Evolutionary conservation across 1,139 yeast species (phyloP), one percentile per base, ranked within the genome.

Genomic region (Yamadazyma trypodendri): DNA sequence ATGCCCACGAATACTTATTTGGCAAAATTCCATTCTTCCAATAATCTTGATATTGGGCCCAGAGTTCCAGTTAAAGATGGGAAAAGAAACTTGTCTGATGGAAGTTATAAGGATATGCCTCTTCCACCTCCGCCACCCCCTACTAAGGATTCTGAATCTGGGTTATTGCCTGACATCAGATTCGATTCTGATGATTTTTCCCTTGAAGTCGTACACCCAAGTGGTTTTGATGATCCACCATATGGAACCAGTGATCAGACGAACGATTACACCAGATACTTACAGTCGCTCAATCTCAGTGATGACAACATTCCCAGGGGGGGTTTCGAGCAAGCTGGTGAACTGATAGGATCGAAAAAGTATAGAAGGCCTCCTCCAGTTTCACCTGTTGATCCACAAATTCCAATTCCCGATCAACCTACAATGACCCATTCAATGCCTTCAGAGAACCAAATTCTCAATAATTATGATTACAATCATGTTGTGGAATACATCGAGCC

Each of bases 1-100:
- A 63, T 79, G 36, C 59, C 64, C 27, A 51, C 78, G 3, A 75
- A 75, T 36, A 65, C 63, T 10, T 69, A 69, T 42, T 41, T 65
- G 18, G 45, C 49, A 11, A 54, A 54, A 33, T 67, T 65, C 43
- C 23, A 34, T 11, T 36, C 30, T 13, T 12, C 38, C 4, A 35
- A 25, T 17, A 17, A 25, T 11, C 30, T 43, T 9, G 36, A 36
- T 15, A 5, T 15, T n/a, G 36, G 27, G 8, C 52, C 52, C 16
- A 34, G 35, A 16, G 46, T 48, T 10, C 50, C 51, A 3, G 42
- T 36, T 13, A 44, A 43, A 21, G 45, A 43, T 15, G 46, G 37
- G 18, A 21, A 10, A 11, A 43, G 60, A 28, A 39, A 39, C 2
- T 17, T 48, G 6, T 50, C 60, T 0, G 39, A 43, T 36, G 60